Base-by-base conservation (phyloP, 1,284 basidiomycete species). In the Apiotrichum gamsii region DNA sequence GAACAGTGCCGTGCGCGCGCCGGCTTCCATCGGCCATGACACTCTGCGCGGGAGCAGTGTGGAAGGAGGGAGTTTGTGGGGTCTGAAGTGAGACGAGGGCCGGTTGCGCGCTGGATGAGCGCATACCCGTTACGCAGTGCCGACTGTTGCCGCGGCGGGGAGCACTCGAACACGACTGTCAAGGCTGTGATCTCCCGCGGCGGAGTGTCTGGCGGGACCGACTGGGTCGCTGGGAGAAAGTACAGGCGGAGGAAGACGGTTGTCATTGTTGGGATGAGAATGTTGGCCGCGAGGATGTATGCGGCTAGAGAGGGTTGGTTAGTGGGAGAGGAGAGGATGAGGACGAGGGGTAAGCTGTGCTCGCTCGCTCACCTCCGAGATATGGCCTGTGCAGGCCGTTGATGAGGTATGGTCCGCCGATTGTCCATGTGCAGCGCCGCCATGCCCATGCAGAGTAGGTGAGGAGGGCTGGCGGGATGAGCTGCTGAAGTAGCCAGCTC, bases 1-100 rank as follows among this genome's bases (percentile, higher is more conserved):
- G 61, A 61, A 42, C 70, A 72, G 47, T 70, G 69, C 11, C 68
- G 57, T 34, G 66, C 53, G 36, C 67, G 56, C 3, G 62, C 60
- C 1, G 68, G 68, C 36, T 69, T 68, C 64, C 65, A 69, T n/a
- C 64, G 25, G 2, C 61, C 43, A 6, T 13, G 21, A 23, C 50
- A 52, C 13, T 5, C 16, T 5, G 29, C 50, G 10, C 31, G 32
- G 6, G 10, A 5, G 25, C 51, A 52, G 10, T 14, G 19, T 10
- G 20, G 6, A 10, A 52, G 5, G 30, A 52, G 46, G 19, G 35
- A 15, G n/a, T 20, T 6, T 5, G 33, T 16, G 11, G 35, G 34
- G 14, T 20, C 11, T 9, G 5, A 9, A 14, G 6, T n/a, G n/a
- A n/a, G n/a, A n/a, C n/a, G n/a, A n/a, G n/a, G n/a, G n/a, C n/a